phyloP scores from a whole-genome alignment of 768 basidiomycete species.

The Lactifluus pinguis region DNA sequence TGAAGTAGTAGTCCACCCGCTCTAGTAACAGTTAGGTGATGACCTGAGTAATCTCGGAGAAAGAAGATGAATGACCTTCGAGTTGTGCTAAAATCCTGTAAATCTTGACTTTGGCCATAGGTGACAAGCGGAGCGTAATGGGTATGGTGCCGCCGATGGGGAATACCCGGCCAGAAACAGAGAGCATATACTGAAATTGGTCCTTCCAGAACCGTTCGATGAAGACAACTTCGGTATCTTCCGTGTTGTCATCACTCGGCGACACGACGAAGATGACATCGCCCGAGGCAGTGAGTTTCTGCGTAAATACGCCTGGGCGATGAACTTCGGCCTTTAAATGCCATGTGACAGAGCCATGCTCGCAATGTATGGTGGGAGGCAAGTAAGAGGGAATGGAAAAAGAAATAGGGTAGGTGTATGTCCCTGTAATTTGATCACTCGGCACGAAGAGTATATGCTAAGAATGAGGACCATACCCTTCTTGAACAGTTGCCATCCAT shows the following conservation, averaged over 20 bases:
- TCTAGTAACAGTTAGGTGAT: slow-evolving; percentile 37
- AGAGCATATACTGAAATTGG: slow-evolving; percentile 74
- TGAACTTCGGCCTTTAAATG: slow-evolving; percentile 73
- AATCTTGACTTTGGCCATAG: slow-evolving; percentile 75
- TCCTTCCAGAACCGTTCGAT: slow-evolving; percentile 89
- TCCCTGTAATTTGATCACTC: slow-evolving; percentile 41
- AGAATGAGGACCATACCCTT: slow-evolving; percentile 44
- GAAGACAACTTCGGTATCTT: slow-evolving; percentile 70
- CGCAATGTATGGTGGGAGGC: slow-evolving; percentile 68
- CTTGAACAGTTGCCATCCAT: slow-evolving; percentile 81
- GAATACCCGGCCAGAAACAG: slow-evolving; percentile 66
- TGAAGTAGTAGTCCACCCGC: slow-evolving; percentile 80
- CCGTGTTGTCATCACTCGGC: slow-evolving; percentile 76
- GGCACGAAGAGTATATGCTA: neutral
- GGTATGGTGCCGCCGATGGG: slow-evolving; percentile 80
- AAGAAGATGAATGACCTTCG: slow-evolving; percentile 51
- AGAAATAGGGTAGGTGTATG: slow-evolving; percentile 92
- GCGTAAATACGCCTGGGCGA: slow-evolving; percentile 71
- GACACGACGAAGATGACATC: slow-evolving; percentile 69
- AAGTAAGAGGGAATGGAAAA: slow-evolving; percentile 74
- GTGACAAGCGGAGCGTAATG: slow-evolving; percentile 70
- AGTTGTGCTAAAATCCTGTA: slow-evolving; percentile 62
- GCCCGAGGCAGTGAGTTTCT: slow-evolving; percentile 56
- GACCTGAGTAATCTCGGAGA: neutral
- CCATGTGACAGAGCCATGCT: slow-evolving; percentile 74